Percentiles rank a stretch among this genome's conserved stretches.
Conservation (phyloP, 768 basidiomycete genomes). For the Trametes cingulata region DNA sequence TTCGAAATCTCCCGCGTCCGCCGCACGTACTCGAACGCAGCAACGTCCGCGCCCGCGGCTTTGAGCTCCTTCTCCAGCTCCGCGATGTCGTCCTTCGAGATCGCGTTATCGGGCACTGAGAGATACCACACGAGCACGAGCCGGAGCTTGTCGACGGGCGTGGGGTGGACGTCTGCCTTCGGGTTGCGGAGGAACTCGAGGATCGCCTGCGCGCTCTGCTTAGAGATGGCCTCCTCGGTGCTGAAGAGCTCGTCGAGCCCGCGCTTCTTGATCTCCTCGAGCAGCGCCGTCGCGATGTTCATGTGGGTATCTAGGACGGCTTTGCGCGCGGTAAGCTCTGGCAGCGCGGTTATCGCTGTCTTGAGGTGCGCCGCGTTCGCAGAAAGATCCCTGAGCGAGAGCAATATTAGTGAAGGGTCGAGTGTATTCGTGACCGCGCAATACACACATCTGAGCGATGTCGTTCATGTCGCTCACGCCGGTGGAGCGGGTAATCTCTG, state of each 20-base stretch:
- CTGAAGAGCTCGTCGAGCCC: conserved; percentile 98
- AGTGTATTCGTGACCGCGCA: neutral
- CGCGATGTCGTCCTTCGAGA: conserved; percentile 84
- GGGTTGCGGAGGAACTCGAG: conserved; percentile 84
- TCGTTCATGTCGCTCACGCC: conserved; percentile 96
- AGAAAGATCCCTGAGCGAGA: conserved; percentile 70
- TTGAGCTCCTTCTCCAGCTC: conserved; percentile 90
- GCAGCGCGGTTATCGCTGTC: conserved; percentile 94
- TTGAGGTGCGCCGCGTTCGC: conserved; percentile 94
- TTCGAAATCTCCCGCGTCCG: conserved; percentile 87
- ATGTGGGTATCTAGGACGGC: conserved; percentile 97
- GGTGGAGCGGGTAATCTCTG: conserved; percentile 93
- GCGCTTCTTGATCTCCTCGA: conserved; percentile 94
- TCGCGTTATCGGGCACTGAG: conserved; percentile 74
- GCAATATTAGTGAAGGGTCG: neutral
- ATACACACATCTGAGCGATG: conserved; percentile 83
- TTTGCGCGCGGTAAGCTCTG: conserved; percentile 95
- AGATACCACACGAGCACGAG: conserved; percentile 95
- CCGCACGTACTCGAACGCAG: conserved; percentile 91
- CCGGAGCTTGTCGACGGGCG: conserved; percentile 84
- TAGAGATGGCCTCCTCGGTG: conserved; percentile 86
- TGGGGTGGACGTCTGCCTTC: conserved; percentile 65
- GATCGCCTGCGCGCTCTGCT: conserved; percentile 80
- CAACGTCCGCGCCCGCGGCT: conserved; percentile 73
- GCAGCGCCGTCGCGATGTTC: conserved; percentile 95